These are phyloP conservation scores for Ascochyta koolunga DNA, from an alignment of 2,329 filamentous ascomycete genomes.

Conservation along the genomic window DNA sequence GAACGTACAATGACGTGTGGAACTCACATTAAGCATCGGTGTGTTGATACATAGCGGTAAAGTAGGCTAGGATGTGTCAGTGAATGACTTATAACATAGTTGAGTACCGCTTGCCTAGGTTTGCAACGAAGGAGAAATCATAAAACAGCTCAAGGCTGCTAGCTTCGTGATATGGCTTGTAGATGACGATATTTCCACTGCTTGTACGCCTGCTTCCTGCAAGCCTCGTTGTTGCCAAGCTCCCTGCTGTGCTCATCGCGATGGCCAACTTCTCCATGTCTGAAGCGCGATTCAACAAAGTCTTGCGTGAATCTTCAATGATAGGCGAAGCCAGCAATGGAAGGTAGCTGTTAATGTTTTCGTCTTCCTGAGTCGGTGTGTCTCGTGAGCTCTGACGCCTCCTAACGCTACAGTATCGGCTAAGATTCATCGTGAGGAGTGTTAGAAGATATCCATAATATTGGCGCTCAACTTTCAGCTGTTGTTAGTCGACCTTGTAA, in stretches of 20 bases:
- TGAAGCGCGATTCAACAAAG: slow-evolving; percentile 9
- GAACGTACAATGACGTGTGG: not conserved
- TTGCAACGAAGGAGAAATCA: slow-evolving; percentile 68
- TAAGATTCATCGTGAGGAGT: slow-evolving; percentile 31
- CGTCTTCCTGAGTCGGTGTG: not conserved
- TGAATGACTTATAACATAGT: not conserved
- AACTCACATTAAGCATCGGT: slow-evolving; percentile 51
- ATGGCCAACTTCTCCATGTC: slow-evolving; percentile 24
- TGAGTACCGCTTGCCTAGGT: slow-evolving; percentile 51
- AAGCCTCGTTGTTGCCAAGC: slow-evolving; percentile 18
- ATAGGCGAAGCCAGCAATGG: slow-evolving; percentile 27
- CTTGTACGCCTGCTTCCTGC: slow-evolving; percentile 25
- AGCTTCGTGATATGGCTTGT: slow-evolving; percentile 50
- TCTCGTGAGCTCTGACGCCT: slow-evolving; percentile 5
- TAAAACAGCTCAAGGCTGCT: slow-evolving; percentile 64
- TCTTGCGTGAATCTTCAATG: slow-evolving; percentile 27
- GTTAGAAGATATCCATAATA: not conserved
- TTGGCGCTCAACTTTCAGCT: not conserved
- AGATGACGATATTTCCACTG: slow-evolving; percentile 31
- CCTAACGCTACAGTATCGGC: slow-evolving; percentile 25
- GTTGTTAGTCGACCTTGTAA: not conserved
- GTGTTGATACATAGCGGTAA: slow-evolving; percentile 62
- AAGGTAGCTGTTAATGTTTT: slow-evolving; percentile 17
- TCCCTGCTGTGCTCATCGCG: slow-evolving; percentile 6
- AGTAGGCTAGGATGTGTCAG: slow-evolving; percentile 54